A percentile compares a stretch with the other conserved stretches of the same genome.
Conservation (phyloP, 2,329 filamentous ascomycete genomes). For the Penicillium sumatraense region DNA sequence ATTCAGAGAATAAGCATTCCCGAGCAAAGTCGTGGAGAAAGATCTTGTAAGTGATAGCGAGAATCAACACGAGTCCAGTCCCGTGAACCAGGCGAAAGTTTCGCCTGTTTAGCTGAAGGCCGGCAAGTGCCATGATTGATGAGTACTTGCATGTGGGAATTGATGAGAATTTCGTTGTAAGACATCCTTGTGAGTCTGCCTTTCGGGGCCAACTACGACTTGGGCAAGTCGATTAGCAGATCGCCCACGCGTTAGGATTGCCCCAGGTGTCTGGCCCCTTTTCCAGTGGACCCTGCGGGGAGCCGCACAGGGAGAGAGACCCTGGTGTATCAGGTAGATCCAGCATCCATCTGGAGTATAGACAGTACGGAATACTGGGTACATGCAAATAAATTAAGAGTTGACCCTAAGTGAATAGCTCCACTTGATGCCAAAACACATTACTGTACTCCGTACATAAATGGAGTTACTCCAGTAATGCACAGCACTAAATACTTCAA, state of each 20-base stretch:
- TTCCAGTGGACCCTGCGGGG: not conserved
- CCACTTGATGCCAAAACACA: too few species aligned
- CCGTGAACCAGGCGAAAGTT: not conserved
- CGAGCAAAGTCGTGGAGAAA: not conserved
- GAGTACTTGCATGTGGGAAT: not conserved
- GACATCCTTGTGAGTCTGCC: not conserved
- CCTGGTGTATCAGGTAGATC: too few species aligned
- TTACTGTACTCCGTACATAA: too few species aligned
- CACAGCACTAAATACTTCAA: too few species aligned
- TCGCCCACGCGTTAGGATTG: not conserved
- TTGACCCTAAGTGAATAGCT: too few species aligned
- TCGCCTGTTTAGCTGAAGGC: not conserved
- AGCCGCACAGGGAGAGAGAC: not conserved
- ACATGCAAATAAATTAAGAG: too few species aligned
- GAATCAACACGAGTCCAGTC: not conserved
- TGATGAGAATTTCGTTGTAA: not conserved
- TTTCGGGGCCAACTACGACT: not conserved
- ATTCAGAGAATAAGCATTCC: too few species aligned
- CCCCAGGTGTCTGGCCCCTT: not conserved
- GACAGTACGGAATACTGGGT: too few species aligned
- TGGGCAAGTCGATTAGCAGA: constrained; percentile 1
- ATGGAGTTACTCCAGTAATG: too few species aligned
- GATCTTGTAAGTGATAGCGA: not conserved
- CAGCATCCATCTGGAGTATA: not conserved
- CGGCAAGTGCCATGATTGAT: constrained; percentile 2